Base-by-base conservation (phyloP, 768 basidiomycete species). In the Gelatoporia subvermispora region DNA sequence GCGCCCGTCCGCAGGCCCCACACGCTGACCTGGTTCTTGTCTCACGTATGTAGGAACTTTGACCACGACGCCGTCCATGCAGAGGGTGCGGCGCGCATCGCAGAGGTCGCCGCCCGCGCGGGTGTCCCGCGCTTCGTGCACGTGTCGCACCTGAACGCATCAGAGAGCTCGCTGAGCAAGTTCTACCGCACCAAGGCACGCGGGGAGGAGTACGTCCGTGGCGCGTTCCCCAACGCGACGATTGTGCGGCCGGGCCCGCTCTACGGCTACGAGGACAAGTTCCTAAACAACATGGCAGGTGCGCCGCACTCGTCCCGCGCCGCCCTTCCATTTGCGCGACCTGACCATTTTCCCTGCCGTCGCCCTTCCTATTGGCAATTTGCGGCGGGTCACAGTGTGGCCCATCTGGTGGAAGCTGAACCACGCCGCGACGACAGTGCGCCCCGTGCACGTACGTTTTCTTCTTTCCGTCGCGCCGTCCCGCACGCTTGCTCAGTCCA, bases 351-450 rank as follows among this genome's bases (percentile, higher is more conserved):
- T 49, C 15, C 18, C 24, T 34, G 49, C 34, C 23, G 22, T 34
- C 35, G 23, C 20, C 28, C 24, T 11, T 39, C 37, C 25, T 55
- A 31, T 31, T 31, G 28, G 7, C 28, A 31, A 31, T 31, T 31
- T 31, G 28, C 28, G 28, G 28, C 28, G 28, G 7, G 13, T 13
- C 28, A 16, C 60, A 94, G 93, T 81, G 56, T 94, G 88, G 80
- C 87, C 94, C 13, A 85, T 92, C 51, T 87, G 89, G 78, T 98
- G 86, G 91, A 88, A 89, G 64, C 75, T 98, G 52, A 99, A 99
- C 74, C 69, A 87, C 60, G 89, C 82, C 34, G 71, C 86, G 66
- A 94, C 96, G 20, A 82, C 79, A 68, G 81, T 89, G 66, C 86
- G 92, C 28, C 96, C 96, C 0, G 91, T 88, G 40, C 93, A 97